Percentiles rank a stretch among this genome's conserved stretches.
These are phyloP conservation scores for Tylopilus intermedius DNA, from an alignment of 768 basidiomycete species.

Conservation along the genomic window DNA sequence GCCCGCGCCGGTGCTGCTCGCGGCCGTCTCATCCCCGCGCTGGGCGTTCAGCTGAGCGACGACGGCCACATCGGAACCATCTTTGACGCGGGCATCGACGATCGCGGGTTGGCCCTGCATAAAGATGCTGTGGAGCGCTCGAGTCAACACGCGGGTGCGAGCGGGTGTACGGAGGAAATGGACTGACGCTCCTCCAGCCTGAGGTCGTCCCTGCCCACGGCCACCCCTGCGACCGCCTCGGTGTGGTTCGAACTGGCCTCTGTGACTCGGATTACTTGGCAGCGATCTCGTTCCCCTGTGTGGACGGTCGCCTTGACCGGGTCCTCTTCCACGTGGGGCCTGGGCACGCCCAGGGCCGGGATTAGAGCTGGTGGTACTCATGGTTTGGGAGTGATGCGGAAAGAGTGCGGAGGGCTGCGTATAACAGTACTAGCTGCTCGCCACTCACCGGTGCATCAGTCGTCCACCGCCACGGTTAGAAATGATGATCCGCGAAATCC, in stretches of 20 bases:
- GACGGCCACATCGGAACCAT: slow-evolving; percentile 36
- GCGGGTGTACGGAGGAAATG: neutral
- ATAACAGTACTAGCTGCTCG: no score
- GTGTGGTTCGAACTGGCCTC: slow-evolving; percentile 12
- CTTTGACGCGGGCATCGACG: slow-evolving; percentile 51
- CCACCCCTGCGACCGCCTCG: slow-evolving; percentile 9
- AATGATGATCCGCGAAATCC: no score
- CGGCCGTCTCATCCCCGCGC: neutral
- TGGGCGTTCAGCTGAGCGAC: slow-evolving; percentile 27
- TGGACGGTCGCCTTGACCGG: slow-evolving; percentile 1
- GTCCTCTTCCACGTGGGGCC: no score
- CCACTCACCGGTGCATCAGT: no score
- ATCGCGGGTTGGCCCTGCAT: slow-evolving; percentile 34
- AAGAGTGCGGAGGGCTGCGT: no score
- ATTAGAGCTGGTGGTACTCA: slow-evolving; percentile 1
- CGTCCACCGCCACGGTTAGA: no score
- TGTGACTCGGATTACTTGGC: neutral
- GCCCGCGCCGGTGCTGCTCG: neutral
- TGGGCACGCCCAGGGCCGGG: slow-evolving; percentile 9
- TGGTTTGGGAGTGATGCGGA: neutral
- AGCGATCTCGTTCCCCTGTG: slow-evolving; percentile 11
- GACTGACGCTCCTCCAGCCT: slow-evolving; percentile 17
- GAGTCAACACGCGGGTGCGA: no score
- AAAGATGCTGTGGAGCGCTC: slow-evolving; percentile 23
- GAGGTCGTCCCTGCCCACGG: slow-evolving; percentile 1